Evolutionary conservation across 345 rosid species (phyloP).

Genomic region (Brassica nigra): DNA sequence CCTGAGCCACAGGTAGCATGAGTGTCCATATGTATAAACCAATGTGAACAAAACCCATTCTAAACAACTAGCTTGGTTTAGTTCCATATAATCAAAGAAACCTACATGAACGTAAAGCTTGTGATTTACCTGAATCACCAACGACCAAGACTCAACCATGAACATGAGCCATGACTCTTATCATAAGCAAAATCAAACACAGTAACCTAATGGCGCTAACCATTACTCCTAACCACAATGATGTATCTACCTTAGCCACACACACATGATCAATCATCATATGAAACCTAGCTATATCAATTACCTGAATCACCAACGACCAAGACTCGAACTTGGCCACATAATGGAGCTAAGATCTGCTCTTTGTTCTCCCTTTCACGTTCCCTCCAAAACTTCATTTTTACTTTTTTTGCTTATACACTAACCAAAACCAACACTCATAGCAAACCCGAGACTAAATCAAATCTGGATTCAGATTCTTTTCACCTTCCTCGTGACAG

Average conservation of each 20-base stretch:
- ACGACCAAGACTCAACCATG: neutral
- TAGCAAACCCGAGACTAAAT: neutral
- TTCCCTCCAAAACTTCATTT: conserved; percentile 87
- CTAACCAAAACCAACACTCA: neutral
- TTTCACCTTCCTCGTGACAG: conserved; percentile 7
- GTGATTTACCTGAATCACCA: too few relatives aligned
- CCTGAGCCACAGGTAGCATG: neutral
- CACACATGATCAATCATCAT: neutral
- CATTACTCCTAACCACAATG: conserved; percentile 15
- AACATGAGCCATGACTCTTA: neutral
- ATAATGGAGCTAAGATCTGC: conserved; percentile 69
- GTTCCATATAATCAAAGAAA: too few relatives aligned
- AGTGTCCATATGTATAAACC: too few relatives aligned
- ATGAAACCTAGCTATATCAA: neutral
- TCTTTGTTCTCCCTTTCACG: conserved; percentile 88
- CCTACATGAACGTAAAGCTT: too few relatives aligned
- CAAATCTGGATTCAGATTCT: conserved; percentile 8
- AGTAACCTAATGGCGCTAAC: neutral
- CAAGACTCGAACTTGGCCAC: conserved; percentile 97
- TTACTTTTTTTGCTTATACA: neutral
- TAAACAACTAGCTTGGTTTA: too few relatives aligned
- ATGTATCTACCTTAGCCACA: neutral
- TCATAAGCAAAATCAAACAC: neutral
- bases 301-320: conserved; percentile 97
- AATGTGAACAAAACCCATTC: too few relatives aligned